phyloP scores from a whole-genome alignment of 192 early-diverging fungal species.

The Piromyces sp. region DNA sequence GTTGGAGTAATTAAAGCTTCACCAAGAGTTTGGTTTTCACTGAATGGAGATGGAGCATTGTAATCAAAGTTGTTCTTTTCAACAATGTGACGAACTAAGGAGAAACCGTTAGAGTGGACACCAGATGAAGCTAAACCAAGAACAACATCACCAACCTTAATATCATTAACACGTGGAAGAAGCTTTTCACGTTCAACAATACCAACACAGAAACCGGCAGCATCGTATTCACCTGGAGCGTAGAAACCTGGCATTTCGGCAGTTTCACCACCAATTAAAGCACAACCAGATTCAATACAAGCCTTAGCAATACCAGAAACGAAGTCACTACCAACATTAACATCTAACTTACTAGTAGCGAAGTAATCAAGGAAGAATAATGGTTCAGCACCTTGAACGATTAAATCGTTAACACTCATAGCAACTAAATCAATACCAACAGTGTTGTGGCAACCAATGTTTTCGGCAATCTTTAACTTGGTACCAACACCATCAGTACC shows the following conservation, averaged over 20 bases:
- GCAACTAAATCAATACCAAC: slow-evolving; percentile 93
- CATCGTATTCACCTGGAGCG: slow-evolving; percentile 61
- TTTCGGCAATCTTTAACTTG: slow-evolving; percentile 91
- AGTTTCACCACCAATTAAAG: slow-evolving; percentile 95
- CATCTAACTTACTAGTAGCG: slow-evolving; percentile 83
- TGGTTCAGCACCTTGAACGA: slow-evolving; percentile 98
- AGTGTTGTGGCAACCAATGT: slow-evolving; percentile 67
- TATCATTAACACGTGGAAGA: slow-evolving; percentile 61
- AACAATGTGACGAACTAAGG: slow-evolving; percentile 77
- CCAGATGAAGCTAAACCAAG: slow-evolving; percentile 90
- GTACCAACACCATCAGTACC: slow-evolving; percentile 98
- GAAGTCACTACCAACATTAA: slow-evolving; percentile 76
- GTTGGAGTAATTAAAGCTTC: slow-evolving; percentile 81
- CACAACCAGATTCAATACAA: slow-evolving; percentile 74
- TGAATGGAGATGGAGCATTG: slow-evolving; percentile 67
- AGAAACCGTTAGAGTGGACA: slow-evolving; percentile 98
- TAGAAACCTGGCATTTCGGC: slow-evolving; percentile 99
- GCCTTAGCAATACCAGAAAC: slow-evolving; percentile 87
- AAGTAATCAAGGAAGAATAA: slow-evolving; percentile 98
- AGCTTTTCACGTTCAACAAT: slow-evolving; percentile 82
- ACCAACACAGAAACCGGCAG: slow-evolving; percentile 93
- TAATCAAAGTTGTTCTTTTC: slow-evolving; percentile 50
- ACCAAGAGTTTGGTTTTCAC: slow-evolving; percentile 37
- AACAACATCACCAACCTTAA: slow-evolving; percentile 64
- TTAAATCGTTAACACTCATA: slow-evolving; percentile 97